Evolutionary conservation across 2,329 filamentous ascomycete genomes (phyloP).

Genomic region (Sclerotinia sclerotiorum): DNA sequence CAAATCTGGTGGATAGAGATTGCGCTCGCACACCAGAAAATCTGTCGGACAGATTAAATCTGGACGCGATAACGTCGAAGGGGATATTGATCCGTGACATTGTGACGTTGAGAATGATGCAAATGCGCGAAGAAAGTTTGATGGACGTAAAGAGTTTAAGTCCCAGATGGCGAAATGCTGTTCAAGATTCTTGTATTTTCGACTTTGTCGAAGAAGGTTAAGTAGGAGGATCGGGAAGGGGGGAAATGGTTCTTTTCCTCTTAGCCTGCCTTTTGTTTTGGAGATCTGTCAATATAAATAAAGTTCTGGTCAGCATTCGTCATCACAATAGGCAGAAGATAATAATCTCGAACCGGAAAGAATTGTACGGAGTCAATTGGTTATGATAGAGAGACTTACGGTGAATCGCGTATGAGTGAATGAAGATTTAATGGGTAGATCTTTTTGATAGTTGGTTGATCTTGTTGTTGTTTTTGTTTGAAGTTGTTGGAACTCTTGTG

Average conservation of each 20-base stretch:
- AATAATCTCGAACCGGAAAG: not conserved
- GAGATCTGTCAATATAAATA: slow-evolving; percentile 34
- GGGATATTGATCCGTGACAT: slow-evolving; percentile 94
- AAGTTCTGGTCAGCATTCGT: slow-evolving; percentile 29
- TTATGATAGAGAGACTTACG: slow-evolving; percentile 3
- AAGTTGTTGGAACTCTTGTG: not conserved
- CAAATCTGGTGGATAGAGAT: slow-evolving; percentile 77
- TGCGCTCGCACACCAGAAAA: slow-evolving; percentile 81
- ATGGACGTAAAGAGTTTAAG: not conserved
- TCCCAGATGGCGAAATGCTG: not conserved
- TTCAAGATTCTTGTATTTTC: slow-evolving; percentile 11
- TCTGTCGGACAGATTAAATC: slow-evolving; percentile 81
- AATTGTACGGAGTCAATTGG: not conserved
- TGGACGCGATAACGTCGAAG: slow-evolving; percentile 85
- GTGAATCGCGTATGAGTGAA: not conserved
- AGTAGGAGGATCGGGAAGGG: not conserved
- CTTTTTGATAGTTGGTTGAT: not conserved
- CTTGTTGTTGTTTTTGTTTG: not conserved
- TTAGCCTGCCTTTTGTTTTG: slow-evolving; percentile 1
- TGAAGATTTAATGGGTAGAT: not conserved
- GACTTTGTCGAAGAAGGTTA: not conserved
- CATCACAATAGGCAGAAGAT: slow-evolving; percentile 9
- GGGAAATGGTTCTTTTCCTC: not conserved
- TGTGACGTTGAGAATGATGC: slow-evolving; percentile 22
- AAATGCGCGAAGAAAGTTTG: slow-evolving; percentile 4